phyloP scores from a whole-genome alignment of 108 stramenopile genomes.

The Skeletonema menzelii region DNA sequence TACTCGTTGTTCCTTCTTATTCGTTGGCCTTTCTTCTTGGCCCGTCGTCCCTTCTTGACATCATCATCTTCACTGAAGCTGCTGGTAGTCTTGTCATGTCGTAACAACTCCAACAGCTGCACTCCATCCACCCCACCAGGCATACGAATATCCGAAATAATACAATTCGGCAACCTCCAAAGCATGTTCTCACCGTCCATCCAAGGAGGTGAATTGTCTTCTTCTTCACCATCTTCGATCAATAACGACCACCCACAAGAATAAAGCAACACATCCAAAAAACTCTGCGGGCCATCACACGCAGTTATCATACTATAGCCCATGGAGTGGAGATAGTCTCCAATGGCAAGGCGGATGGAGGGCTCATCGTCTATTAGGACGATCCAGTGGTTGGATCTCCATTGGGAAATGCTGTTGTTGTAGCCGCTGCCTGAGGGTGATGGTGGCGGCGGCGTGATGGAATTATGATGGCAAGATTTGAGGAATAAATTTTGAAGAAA shows the following conservation, averaged over 20 bases:
- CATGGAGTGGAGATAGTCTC: constrained; percentile 65
- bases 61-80: background rate
- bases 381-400: constrained; percentile 58
- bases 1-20: background rate
- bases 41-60: constrained; percentile 1
- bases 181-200: background rate
- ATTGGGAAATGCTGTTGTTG: background rate
- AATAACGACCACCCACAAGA: constrained; percentile 29
- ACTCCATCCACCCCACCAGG: constrained; percentile 83
- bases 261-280: constrained; percentile 47
- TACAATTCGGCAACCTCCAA: constrained; percentile 58
- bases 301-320: constrained; percentile 73
- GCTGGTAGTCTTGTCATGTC: background rate
- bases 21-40: background rate
- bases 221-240: background rate
- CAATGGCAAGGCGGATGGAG: constrained; percentile 74
- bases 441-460: no score
- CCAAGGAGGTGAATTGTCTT: constrained; percentile 13
- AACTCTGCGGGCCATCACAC: constrained; percentile 64
- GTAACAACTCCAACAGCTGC: constrained; percentile 59
- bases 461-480: no score
- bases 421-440: background rate
- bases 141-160: constrained; percentile 90
- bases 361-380: constrained; percentile 87
- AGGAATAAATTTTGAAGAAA: background rate